Base-by-base conservation (phyloP, 2,329 filamentous ascomycete species). In the Graphilbum sp. region DNA sequence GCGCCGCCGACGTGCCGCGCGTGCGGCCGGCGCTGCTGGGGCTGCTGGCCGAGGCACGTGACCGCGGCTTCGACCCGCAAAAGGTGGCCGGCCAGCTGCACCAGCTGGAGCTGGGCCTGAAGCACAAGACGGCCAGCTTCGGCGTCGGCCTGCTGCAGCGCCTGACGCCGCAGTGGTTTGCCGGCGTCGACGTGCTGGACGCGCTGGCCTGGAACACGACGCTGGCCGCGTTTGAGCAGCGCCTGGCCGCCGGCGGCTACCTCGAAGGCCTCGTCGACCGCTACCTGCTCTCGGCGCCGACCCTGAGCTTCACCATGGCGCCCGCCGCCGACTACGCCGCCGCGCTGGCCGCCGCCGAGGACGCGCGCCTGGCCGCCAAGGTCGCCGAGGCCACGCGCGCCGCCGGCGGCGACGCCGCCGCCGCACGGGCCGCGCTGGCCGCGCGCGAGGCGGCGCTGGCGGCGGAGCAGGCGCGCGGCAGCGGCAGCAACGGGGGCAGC, bases 101-200 rank as follows among this genome's bases (percentile, higher is more conserved):
- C 55, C 88, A 96, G 56, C 62, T 96, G 4, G 90, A 98, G 54
- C 68, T 98, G n/a, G 71, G 78, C 0, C 62, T 96, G 35, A 95
- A 95, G 60, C 86, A 98, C 62, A 96, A 96, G 65, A 95, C 86
- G 1, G 84, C 90, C 39, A 86, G 81, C 50, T 98, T 98, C 52
- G 90, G 90, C 13, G 84, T 95, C 67, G 78, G 79, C 16, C 72
- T 96, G 38, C 74, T 98, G 57, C 84, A 94, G 49, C 75, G 88
- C 32, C 67, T 95, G 8, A 83, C 93, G 53, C 80, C 85, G 2
- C 79, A 81, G 42, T 98, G 90, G 90, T 96, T 98, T 59, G 92
- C 90, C 41, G 90, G 88, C 5, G 76, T 86, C 4, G 84, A 96
- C 54, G 88, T 90, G 0, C 92, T 96, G 57, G 78, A 93, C 46